Evolutionary conservation across 805 yeast species (phyloP).

Genomic region (fission yeast (Schizosaccharomyces pombe)): DNA sequence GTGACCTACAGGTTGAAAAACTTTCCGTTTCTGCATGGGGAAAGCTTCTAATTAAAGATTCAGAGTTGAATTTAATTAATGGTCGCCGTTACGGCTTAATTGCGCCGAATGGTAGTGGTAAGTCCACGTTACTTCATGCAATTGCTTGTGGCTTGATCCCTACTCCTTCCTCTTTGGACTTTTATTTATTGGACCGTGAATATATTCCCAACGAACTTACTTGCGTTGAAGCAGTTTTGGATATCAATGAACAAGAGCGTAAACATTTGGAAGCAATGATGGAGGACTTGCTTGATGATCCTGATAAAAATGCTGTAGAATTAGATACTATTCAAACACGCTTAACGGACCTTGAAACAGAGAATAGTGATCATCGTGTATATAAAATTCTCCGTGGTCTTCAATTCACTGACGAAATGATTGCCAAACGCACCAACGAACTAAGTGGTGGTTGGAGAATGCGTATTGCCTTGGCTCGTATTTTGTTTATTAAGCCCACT

Average conservation of each 20-base stretch:
- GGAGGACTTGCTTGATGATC: conserved; percentile 28
- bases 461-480: conserved; percentile 97
- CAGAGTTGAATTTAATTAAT: conserved; percentile 73
- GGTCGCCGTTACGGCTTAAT: conserved; percentile 94
- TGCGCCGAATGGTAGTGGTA: conserved; percentile 98
- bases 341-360: conserved; percentile 79
- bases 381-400: conserved; percentile 88
- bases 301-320: conserved; percentile 58
- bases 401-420: conserved; percentile 75
- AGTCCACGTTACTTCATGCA: conserved; percentile 81
- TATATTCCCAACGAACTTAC: conserved; percentile 82
- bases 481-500: conserved; percentile 93
- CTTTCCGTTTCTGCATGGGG: conserved; percentile 22
- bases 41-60: conserved; percentile 83
- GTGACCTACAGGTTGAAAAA: conserved; percentile 4
- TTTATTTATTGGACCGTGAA: conserved; percentile 87
- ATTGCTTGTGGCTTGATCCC: conserved; percentile 92
- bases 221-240: conserved; percentile 87
- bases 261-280: conserved; percentile 78
- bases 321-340: conserved; percentile 66
- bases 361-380: conserved; percentile 89
- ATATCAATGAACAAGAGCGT: conserved; percentile 85
- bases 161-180: conserved; percentile 72
- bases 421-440: conserved; percentile 82
- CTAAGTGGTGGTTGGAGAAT: conserved; percentile 99